Base-by-base conservation (phyloP, 2,329 filamentous ascomycete genomes). In the Arthrobotrys megalospora region DNA sequence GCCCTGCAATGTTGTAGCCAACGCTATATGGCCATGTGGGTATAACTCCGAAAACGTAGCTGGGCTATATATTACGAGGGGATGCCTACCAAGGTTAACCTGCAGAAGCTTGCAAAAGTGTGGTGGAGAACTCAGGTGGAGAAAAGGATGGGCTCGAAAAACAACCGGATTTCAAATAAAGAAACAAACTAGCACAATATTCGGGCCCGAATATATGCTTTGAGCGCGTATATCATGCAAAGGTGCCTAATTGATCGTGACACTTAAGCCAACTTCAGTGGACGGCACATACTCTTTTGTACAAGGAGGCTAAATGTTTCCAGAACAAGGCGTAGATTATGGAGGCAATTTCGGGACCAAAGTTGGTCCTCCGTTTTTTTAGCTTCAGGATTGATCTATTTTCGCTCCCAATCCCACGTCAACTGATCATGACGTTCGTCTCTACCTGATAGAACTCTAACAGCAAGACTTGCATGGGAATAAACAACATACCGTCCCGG, bases 131-230 rank as follows among this genome's bases (percentile, higher is more conserved):
- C n/a, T 55, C 6, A 11, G 14, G 48, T 58, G 53, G 53, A 41
- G 53, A 36, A 36, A 12, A 16, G 32, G 16, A 6, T 6, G 21
- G 6, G 24, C 1, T 6, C 32, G 11, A 48, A 28, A 36, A 64
- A 36, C 24, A 47, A 11, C 60, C 41, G 60, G 38, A 34, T 64
- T 48, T 63, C 58, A 63, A 64, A 47, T 32, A 45, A 24, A 41
- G 36, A 45, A 19, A 47, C 21, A 48, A 21, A 11, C 55, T 64
- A 48, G n/a, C 8, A 10, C 24, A 60, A 64, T 64, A 64, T 21
- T 48, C 12, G 41, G 60, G 60, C 60, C 60, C 60, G 60, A 64
- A 64, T 47, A 64, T 48, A 47, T 47, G 7, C 14, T n/a, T 43
- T 28, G 36, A 41, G 55, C 36, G 36, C 16, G 19, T 48, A 43